These are phyloP conservation scores for Arxiozyma bovina DNA, from an alignment of 1,139 yeast genomes.

Conservation along the genomic window DNA sequence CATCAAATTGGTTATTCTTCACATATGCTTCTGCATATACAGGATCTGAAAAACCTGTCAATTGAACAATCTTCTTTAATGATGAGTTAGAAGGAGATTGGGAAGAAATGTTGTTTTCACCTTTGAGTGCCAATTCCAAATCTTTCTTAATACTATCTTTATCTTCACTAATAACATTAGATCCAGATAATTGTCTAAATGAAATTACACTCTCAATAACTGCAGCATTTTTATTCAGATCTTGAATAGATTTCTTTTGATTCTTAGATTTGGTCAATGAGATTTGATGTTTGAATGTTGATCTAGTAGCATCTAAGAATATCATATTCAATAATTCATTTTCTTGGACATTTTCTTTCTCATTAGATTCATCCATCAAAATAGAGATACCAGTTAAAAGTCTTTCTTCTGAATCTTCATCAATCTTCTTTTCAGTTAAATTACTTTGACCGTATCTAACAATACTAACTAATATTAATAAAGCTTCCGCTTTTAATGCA, in stretches of 20 bases:
- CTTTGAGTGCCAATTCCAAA: constrained; percentile 39
- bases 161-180: constrained; percentile 35
- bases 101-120: constrained; percentile 41
- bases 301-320: constrained; percentile 79
- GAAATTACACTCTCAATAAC: constrained; percentile 74
- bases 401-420: constrained; percentile 93
- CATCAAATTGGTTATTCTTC: constrained; percentile 91
- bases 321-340: constrained; percentile 51
- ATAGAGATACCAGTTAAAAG: constrained; percentile 74
- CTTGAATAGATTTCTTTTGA: constrained; percentile 51
- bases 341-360: constrained; percentile 33
- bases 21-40: constrained; percentile 96
- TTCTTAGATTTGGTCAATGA: constrained; percentile 42
- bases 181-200: constrained; percentile 72
- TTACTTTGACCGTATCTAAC: constrained; percentile 82
- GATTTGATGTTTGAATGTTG: constrained; percentile 66
- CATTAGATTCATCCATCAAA: constrained; percentile 56
- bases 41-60: constrained; percentile 96
- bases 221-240: constrained; percentile 58
- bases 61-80: constrained; percentile 78
- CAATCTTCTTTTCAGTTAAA: constrained; percentile 68
- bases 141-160: constrained; percentile 41
- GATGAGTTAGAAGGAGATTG: constrained; percentile 57
- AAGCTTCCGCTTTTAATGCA: constrained; percentile 89
- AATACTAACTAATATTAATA: constrained; percentile 84